Base-by-base conservation (phyloP, 495 filamentous ascomycete genomes). In the Penicillium bovifimosum region DNA sequence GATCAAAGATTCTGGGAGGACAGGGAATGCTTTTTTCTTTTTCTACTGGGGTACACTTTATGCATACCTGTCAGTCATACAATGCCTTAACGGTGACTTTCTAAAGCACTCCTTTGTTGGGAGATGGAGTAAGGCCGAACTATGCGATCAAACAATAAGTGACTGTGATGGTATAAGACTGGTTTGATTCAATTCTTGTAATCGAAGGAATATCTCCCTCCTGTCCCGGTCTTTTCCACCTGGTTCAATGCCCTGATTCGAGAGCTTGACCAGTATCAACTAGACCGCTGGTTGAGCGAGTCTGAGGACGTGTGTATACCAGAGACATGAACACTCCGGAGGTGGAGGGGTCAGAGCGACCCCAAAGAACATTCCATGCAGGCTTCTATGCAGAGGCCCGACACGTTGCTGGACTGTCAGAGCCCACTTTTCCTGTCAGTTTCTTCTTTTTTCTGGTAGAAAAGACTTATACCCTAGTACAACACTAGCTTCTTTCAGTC, bases 341-440 rank as follows among this genome's bases (percentile, higher is more conserved):
- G 47, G 33, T 8, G 6, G 33, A 27, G 13, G 24, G 17, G 38
- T 14, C 13, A 36, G 20, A 48, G 29, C 41, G 47, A 32, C 35
- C 38, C 59, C 52, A 67, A 56, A 62, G 68, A 71, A 71, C 11
- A 42, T 71, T 74, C 69, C 52, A 66, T 66, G 64, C 65, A 71
- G 52, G 52, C 66, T 74, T 74, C 69, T 64, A 54, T 72, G 69
- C 69, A 72, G 60, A 32, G 43, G 9, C 51, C 53, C 45, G 52
- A 60, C 59, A 61, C 52, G 54, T 59, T 53, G 43, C 57, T 62
- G 60, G 60, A n/a, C 58, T 54, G 54, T 40, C 42, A 17, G 47
- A 47, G 50, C 36, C 43, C 32, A 48, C 43, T 43, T 52, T 44
- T 24, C 55, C 32, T 47, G 9, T 41, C 17, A 33, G 6, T 20